Conservation (phyloP, 75 land plant genomes). For the Cupressus sempervirens region DNA sequence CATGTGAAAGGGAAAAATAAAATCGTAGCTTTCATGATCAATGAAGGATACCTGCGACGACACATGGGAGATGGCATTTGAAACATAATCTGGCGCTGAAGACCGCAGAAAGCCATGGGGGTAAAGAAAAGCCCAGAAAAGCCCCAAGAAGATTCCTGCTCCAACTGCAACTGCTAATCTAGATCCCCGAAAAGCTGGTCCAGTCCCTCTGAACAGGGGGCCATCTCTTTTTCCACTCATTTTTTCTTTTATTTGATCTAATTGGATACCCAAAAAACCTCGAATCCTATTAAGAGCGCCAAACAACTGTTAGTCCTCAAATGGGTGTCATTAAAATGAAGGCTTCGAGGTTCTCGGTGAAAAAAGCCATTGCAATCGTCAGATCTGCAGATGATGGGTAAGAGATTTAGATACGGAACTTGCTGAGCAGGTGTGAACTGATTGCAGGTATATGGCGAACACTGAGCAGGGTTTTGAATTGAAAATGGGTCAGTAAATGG, state of each 20-base stretch:
- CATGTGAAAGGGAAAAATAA: background rate
- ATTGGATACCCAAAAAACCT: background rate
- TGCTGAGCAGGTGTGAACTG: background rate
- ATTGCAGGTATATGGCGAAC: background rate
- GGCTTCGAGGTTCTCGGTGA: background rate
- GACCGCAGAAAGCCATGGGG: constrained; percentile 61
- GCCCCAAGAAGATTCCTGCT: constrained; percentile 63
- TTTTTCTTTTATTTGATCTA: background rate
- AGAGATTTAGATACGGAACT: background rate
- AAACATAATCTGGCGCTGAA: constrained; percentile 5
- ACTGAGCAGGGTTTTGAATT: background rate
- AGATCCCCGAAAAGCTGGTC: constrained; percentile 35
- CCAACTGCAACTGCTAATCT: constrained; percentile 52
- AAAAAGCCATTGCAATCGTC: background rate
- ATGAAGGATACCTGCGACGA: constrained; percentile 7
- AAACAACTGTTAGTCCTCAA: background rate
- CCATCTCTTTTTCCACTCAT: constrained; percentile 27
- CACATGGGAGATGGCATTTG: background rate
- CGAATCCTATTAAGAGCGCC: background rate
- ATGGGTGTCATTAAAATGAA: background rate
- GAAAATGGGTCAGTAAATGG: background rate
- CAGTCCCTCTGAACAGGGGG: constrained; percentile 8
- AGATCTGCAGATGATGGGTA: background rate
- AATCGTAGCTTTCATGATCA: background rate
- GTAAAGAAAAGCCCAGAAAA: constrained; percentile 61